A percentile compares a stretch with the other conserved stretches of the same genome.
Evolutionary conservation across 2,329 filamentous ascomycete genomes (phyloP).

Genomic region (Fusarium coicis): DNA sequence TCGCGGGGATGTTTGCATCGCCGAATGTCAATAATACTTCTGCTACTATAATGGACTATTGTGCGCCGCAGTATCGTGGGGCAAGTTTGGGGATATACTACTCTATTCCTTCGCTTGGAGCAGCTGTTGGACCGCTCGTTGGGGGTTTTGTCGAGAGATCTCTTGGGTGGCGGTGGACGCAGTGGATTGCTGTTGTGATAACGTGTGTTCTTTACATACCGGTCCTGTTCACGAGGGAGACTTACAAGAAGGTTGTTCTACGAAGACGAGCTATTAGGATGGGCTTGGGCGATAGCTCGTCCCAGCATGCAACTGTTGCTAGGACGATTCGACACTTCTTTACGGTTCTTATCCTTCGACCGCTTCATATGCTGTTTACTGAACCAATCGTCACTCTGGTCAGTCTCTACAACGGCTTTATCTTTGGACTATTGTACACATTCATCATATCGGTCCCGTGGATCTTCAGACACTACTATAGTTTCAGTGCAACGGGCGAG

Average conservation of each 20-base stretch:
- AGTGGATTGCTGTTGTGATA: slow-evolving; percentile 23
- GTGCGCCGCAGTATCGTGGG: neutral
- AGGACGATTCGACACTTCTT: slow-evolving; percentile 18
- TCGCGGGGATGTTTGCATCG: slow-evolving; percentile 29
- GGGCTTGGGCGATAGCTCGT: slow-evolving; percentile 20
- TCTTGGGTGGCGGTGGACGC: slow-evolving; percentile 28
- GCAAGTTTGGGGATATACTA: slow-evolving; percentile 24
- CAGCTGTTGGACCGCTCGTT: slow-evolving; percentile 13
- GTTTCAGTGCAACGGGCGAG: slow-evolving; percentile 2
- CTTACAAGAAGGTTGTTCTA: slow-evolving; percentile 27
- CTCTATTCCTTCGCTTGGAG: slow-evolving; percentile 23
- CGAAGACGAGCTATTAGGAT: slow-evolving; percentile 16
- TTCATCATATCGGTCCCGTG: slow-evolving; percentile 29
- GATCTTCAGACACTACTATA: slow-evolving; percentile 23
- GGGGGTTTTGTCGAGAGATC: slow-evolving; percentile 17
- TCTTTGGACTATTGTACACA: slow-evolving; percentile 26
- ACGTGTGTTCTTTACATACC: slow-evolving; percentile 14
- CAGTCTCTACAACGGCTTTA: slow-evolving; percentile 30
- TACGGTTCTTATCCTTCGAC: slow-evolving; percentile 26
- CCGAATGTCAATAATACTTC: slow-evolving; percentile 31
- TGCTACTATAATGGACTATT: slow-evolving; percentile 29
- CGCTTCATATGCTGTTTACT: slow-evolving; percentile 25
- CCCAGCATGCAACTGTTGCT: slow-evolving; percentile 8
- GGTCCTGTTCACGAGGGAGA: slow-evolving; percentile 24
- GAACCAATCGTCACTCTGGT: slow-evolving; percentile 26